These are phyloP conservation scores for Podaxis pistillaris DNA, from an alignment of 768 basidiomycete genomes.

Conservation along the genomic window DNA sequence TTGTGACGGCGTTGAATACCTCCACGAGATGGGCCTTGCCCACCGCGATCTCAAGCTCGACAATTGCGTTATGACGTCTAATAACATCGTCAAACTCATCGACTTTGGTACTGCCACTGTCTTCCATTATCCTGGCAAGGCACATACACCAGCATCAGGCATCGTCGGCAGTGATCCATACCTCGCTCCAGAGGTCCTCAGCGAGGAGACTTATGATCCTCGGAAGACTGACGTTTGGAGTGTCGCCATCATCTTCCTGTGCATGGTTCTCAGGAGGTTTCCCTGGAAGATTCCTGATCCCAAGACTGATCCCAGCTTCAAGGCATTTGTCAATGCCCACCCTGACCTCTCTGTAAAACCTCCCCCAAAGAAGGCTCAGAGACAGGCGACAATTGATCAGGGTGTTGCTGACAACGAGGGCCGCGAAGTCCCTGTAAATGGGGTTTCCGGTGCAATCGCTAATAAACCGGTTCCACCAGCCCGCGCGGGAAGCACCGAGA, in stretches of 20 bases:
- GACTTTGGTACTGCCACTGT: slow-evolving; percentile 99
- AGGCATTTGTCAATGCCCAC: slow-evolving; percentile 89
- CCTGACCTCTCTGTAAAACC: slow-evolving; percentile 71
- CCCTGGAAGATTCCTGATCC: slow-evolving; percentile 98
- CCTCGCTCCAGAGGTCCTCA: slow-evolving; percentile 94
- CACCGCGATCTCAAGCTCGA: slow-evolving; percentile 99
- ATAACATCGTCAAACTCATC: slow-evolving; percentile 96
- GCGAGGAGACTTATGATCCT: slow-evolving; percentile 82
- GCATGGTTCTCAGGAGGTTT: slow-evolving; percentile 96
- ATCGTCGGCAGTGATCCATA: slow-evolving; percentile 98
- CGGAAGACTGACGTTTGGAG: slow-evolving; percentile 99
- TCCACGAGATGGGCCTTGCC: slow-evolving; percentile 95
- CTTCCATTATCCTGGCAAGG: slow-evolving; percentile 96
- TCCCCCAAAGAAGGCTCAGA: slow-evolving; percentile 31
- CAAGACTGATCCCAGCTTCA: slow-evolving; percentile 89
- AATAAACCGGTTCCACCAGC: slow-evolving; percentile 25
- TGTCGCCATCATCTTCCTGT: slow-evolving; percentile 97
- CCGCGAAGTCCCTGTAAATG: slow-evolving; percentile 28
- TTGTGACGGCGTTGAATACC: slow-evolving; percentile 95
- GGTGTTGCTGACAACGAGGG: slow-evolving; percentile 16
- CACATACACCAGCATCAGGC: slow-evolving; percentile 75
- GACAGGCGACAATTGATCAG: slow-evolving; percentile 14
- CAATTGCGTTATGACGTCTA: slow-evolving; percentile 98
- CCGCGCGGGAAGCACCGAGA: slow-evolving; percentile 34
- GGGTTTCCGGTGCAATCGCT: slow-evolving; percentile 18